These are phyloP conservation scores for Rhizopogon vinicolor DNA, from an alignment of 768 basidiomycete genomes.

Conservation along the genomic window DNA sequence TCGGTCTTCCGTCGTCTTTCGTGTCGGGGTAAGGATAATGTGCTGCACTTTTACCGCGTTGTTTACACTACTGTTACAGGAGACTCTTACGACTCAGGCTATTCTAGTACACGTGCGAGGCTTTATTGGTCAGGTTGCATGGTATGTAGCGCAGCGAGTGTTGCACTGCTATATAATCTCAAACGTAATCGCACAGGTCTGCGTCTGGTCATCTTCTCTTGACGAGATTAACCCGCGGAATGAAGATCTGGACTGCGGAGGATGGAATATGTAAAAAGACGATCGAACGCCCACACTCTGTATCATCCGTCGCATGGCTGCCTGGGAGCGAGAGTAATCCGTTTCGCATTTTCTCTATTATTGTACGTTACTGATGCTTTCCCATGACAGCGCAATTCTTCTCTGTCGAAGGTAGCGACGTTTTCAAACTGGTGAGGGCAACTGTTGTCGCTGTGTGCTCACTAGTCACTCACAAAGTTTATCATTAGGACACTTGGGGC, in stretches of 20 bases:
- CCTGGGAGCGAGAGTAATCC: conserved; percentile 41
- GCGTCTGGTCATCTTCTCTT: conserved; percentile 41
- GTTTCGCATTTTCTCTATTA: not conserved
- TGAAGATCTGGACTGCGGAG: conserved; percentile 55
- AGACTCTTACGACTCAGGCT: conserved; percentile 39
- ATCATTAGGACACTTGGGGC: conserved; percentile 39
- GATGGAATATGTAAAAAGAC: conserved; percentile 47
- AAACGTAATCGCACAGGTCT: conserved; percentile 31
- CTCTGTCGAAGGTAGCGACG: conserved; percentile 45
- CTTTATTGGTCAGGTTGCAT: conserved; percentile 53
- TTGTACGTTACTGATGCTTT: conserved; percentile 9
- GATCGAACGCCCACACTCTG: conserved; percentile 40
- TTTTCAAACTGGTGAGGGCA: conserved; percentile 39
- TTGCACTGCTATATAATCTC: not conserved
- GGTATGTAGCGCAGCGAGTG: conserved; percentile 23
- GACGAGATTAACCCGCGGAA: conserved; percentile 42
- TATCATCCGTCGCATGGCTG: conserved; percentile 51
- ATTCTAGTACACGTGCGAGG: conserved; percentile 47
- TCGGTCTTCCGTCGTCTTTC: conserved; percentile 45
- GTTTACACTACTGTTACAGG: conserved; percentile 24
- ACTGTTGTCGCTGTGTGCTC: conserved; percentile 5
- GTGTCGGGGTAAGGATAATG: conserved; percentile 35
- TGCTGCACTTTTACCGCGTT: conserved; percentile 6
- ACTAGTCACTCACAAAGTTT: conserved; percentile 11
- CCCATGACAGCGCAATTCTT: conserved; percentile 37